These are phyloP conservation scores for Ampelomyces quisqualis DNA, from an alignment of 2,329 filamentous ascomycete genomes.

Conservation along the genomic window DNA sequence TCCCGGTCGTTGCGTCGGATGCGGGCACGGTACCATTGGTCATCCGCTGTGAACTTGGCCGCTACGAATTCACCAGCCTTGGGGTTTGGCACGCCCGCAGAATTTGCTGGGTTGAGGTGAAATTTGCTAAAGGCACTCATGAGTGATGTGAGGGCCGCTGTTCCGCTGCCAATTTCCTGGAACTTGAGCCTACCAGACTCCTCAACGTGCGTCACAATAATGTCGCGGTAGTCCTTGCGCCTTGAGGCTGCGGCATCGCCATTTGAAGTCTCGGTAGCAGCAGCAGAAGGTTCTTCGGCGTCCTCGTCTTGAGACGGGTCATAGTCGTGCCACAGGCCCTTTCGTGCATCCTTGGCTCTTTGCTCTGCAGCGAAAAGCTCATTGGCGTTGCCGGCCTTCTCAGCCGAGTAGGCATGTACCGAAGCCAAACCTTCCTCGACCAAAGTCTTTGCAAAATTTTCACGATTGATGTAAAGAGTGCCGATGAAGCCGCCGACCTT, in stretches of 20 bases:
- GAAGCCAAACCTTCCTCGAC: constrained; percentile 92
- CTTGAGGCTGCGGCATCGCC: constrained; percentile 58
- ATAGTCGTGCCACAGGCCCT: constrained; percentile 91
- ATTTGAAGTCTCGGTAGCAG: constrained; percentile 52
- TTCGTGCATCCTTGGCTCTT: constrained; percentile 83
- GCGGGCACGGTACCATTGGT: constrained; percentile 91
- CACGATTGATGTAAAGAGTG: constrained; percentile 86
- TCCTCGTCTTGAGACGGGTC: constrained; percentile 82
- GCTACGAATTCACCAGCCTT: constrained; percentile 91
- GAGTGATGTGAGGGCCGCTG: constrained; percentile 77
- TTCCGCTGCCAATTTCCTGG: constrained; percentile 85
- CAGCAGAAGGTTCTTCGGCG: constrained; percentile 50
- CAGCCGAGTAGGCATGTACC: constrained; percentile 92
- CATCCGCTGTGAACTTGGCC: constrained; percentile 84
- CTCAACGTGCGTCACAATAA: constrained; percentile 89
- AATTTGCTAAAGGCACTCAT: constrained; percentile 92
- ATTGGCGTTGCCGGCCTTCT: constrained; percentile 85
- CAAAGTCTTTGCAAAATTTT: constrained; percentile 91
- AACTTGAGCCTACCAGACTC: constrained; percentile 80
- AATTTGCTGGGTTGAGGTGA: constrained; percentile 82
- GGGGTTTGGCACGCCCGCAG: constrained; percentile 68
- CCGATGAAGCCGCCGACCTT: constrained; percentile 98
- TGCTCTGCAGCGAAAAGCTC: constrained; percentile 87
- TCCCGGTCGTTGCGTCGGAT: constrained; percentile 91
- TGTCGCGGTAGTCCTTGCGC: constrained; percentile 90